Evolutionary conservation across 192 early-diverging fungal genomes (phyloP).

Genomic region (Coemansia erecta): DNA sequence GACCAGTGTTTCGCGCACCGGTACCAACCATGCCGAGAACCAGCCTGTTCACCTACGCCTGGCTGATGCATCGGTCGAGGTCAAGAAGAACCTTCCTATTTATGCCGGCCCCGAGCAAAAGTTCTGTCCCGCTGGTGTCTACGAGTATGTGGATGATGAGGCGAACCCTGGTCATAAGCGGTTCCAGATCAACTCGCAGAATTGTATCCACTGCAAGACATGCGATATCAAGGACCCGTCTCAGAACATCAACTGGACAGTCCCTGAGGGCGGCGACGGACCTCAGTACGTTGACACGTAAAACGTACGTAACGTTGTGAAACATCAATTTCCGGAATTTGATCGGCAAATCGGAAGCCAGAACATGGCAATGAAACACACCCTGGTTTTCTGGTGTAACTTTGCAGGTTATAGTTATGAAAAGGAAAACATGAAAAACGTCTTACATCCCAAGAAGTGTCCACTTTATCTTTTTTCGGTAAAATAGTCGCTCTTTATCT

Average conservation of each 20-base stretch:
- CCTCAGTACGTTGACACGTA: slow-evolving; percentile 74
- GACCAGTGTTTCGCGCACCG: slow-evolving; percentile 85
- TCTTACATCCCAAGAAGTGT: not conserved
- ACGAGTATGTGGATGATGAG: slow-evolving; percentile 96
- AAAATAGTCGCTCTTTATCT: not conserved
- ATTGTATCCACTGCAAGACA: slow-evolving; percentile 99
- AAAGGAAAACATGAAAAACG: too few species aligned
- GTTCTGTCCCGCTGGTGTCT: slow-evolving; percentile 98
- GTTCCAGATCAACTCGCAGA: slow-evolving; percentile 95
- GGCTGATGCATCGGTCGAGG: slow-evolving; percentile 69
- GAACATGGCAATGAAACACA: not conserved
- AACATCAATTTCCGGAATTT: not conserved
- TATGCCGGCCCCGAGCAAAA: slow-evolving; percentile 92
- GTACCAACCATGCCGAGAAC: slow-evolving; percentile 92
- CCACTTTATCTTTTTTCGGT: not conserved
- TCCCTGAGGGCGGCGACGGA: slow-evolving; percentile 86
- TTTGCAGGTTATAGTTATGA: too few species aligned
- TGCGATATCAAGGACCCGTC: slow-evolving; percentile 99
- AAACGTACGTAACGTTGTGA: not conserved
- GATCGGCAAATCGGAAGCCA: not conserved
- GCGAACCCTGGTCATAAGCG: slow-evolving; percentile 82
- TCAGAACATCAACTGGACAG: slow-evolving; percentile 99
- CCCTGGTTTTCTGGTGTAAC: too few species aligned
- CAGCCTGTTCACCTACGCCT: slow-evolving; percentile 92
- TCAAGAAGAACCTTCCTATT: slow-evolving; percentile 78